These are phyloP conservation scores for Zygosaccharomyces siamensis DNA, from an alignment of 805 yeast species.

Conservation along the genomic window DNA sequence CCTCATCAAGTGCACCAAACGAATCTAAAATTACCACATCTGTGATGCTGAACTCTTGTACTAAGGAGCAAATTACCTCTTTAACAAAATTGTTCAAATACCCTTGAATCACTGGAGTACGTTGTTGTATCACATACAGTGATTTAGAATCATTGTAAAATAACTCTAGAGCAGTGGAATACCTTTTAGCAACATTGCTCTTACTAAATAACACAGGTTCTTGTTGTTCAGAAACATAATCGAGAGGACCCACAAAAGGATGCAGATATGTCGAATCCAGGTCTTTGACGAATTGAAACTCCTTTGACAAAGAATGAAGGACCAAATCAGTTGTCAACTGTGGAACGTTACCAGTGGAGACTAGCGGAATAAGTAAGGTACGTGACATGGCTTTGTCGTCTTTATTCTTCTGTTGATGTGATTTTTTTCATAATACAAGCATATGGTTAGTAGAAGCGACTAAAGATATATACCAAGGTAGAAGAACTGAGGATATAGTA, in stretches of 20 bases:
- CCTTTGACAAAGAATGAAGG: slow-evolving; percentile 49
- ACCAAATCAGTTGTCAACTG: slow-evolving; percentile 75
- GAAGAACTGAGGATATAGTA: too few relatives aligned
- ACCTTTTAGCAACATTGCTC: slow-evolving; percentile 17
- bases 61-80: slow-evolving; percentile 48
- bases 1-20: slow-evolving; percentile 48
- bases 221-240: slow-evolving; percentile 34
- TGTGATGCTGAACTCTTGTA: slow-evolving; percentile 38
- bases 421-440: too few relatives aligned
- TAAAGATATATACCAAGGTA: too few relatives aligned
- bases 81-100: slow-evolving; percentile 46
- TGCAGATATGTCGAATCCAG: slow-evolving; percentile 60
- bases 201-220: slow-evolving; percentile 16
- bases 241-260: slow-evolving; percentile 83
- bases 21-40: slow-evolving; percentile 62
- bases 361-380: slow-evolving; percentile 66
- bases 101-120: slow-evolving; percentile 80
- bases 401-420: background rate
- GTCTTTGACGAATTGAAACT: slow-evolving; percentile 46
- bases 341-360: slow-evolving; percentile 86
- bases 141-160: slow-evolving; percentile 41
- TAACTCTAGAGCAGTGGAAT: slow-evolving; percentile 63
- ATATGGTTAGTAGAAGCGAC: too few relatives aligned
- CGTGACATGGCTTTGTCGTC: slow-evolving; percentile 25
- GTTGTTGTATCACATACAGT: slow-evolving; percentile 64